Base-by-base conservation (phyloP, 2,329 filamentous ascomycete species). In the Plenodomus biglobosus region DNA sequence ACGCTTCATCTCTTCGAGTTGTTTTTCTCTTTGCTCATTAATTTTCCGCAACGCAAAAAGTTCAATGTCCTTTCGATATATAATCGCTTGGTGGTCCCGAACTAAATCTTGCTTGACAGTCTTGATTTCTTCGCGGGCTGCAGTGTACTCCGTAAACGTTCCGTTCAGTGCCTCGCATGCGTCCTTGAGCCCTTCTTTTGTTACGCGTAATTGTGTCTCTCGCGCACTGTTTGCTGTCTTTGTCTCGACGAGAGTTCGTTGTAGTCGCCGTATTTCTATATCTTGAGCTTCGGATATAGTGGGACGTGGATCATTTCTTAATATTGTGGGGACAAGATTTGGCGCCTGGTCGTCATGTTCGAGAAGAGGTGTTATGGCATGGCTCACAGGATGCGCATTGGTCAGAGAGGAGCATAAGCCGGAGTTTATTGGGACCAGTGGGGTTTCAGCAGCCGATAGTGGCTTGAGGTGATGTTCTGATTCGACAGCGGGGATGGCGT, bases 61-160 rank as follows among this genome's bases (percentile, higher is more conserved):
- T 41, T 71, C 68, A 38, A 71, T 71, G 40, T 71, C 68, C 40
- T 70, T 71, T 17, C 68, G 59, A 40, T 71, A 71, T 42, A 69
- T 48, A 36, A 64, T 49, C 11, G 65, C 56, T 50, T 71, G 68
- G 17, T 71, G 68, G 20, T 69, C 61, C 2, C 62, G 61, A 19
- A 56, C 65, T 20, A 69, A 48, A 7, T 51, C 61, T 19, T 67
- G 60, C 38, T 66, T 71, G 47, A 65, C 57, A 3, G 55, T 59
- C 40, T 64, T 69, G 47, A 68, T 55, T 30, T 70, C 65, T 40
- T 69, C 59, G 30, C 64, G 58, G 18, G 69, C 42, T 21, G 43
- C 58, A 4, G 64, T 53, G 42, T 66, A 64, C 41, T 69, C 66
- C 21, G 60, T 48, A 40, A 66, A 62, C 2, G 65, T 66, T 19